Percentiles rank a stretch among this genome's conserved stretches.
Evolutionary conservation across 345 rosid species (phyloP).

Genomic region (Aethionema arabicum): DNA sequence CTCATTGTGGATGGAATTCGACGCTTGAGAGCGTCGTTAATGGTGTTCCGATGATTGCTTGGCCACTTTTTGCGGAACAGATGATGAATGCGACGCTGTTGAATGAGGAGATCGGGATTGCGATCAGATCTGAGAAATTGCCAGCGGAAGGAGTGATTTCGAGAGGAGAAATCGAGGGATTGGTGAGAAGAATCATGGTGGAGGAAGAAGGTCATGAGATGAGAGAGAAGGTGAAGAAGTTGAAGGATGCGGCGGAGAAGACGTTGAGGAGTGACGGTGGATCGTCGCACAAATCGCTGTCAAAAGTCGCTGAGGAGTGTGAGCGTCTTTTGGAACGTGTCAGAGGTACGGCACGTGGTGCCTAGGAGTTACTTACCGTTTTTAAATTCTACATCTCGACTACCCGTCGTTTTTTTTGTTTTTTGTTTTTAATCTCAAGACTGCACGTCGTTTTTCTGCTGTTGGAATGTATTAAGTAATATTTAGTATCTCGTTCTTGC

Average conservation of each 20-base stretch:
- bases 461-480: not conserved
- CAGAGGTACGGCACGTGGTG: constrained; percentile 24
- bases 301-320: constrained; percentile 22
- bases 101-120: constrained; percentile 55
- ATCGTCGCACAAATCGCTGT: constrained; percentile 18
- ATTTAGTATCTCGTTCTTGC: not conserved
- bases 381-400: not conserved
- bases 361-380: constrained; percentile 11
- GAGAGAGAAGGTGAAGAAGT: constrained; percentile 39
- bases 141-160: constrained; percentile 21
- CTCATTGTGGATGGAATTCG: constrained; percentile 92
- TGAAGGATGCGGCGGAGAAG: constrained; percentile 28
- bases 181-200: constrained; percentile 44
- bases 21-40: constrained; percentile 45
- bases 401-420: not conserved
- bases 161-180: constrained; percentile 42
- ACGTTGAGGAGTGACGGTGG: constrained; percentile 25
- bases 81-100: constrained; percentile 32
- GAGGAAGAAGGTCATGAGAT: constrained; percentile 44
- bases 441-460: constrained; percentile 1
- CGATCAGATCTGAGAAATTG: constrained; percentile 14
- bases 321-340: constrained; percentile 8
- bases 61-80: constrained; percentile 43
- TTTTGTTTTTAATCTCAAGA: not conserved
- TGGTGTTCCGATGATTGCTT: constrained; percentile 55